phyloP scores from a whole-genome alignment of 306 rosid genomes.

The Gleditsia sinensis region DNA sequence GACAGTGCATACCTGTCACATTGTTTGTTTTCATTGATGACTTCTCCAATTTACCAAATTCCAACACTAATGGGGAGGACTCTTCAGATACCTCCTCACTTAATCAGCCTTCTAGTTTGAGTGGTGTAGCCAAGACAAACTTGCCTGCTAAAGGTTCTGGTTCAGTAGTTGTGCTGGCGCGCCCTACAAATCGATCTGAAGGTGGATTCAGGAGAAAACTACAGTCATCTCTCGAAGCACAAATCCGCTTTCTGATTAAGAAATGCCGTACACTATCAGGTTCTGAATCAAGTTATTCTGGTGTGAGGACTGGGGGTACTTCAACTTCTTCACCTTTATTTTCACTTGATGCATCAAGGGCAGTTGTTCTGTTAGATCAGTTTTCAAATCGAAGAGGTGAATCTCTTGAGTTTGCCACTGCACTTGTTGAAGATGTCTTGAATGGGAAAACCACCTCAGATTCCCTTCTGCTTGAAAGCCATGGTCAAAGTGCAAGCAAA shows the following conservation, averaged over 20 bases:
- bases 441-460: conserved; percentile 83
- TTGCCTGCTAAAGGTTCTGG: conserved; percentile 75
- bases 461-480: conserved; percentile 85
- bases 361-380: conserved; percentile 74
- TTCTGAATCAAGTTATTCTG: conserved; percentile 66
- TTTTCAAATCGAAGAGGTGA: conserved; percentile 62
- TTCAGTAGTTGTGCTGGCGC: conserved; percentile 87
- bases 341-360: conserved; percentile 87
- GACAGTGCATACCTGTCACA: conserved; percentile 88
- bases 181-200: conserved; percentile 80
- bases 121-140: conserved; percentile 53
- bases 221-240: conserved; percentile 86
- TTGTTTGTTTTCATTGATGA: conserved; percentile 81
- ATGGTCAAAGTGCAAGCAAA: conserved; percentile 63
- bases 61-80: conserved; percentile 62
- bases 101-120: conserved; percentile 60
- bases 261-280: conserved; percentile 73
- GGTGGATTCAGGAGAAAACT: conserved; percentile 82
- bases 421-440: conserved; percentile 77
- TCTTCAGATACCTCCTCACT: conserved; percentile 52
- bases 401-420: conserved; percentile 75
- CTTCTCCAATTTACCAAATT: conserved; percentile 56
- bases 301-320: conserved; percentile 60
- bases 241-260: conserved; percentile 81
- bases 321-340: conserved; percentile 67